phyloP scores from a whole-genome alignment of 352 stramenopile genomes.

The Phytophthora palmivora region DNA sequence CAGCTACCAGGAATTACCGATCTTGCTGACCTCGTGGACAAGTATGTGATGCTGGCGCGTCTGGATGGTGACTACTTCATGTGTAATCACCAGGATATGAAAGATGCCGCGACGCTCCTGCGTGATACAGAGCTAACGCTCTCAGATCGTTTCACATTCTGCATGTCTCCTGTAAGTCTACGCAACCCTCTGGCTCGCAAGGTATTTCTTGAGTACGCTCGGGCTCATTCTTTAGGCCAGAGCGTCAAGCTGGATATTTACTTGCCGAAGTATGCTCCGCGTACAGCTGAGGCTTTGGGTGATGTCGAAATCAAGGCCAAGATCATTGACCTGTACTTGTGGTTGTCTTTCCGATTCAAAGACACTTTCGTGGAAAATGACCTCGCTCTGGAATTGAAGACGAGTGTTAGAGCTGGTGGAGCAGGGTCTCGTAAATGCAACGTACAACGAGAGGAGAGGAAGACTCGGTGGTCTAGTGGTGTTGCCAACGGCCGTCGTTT shows the following conservation, averaged over 20 bases:
- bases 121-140: conserved; percentile 75
- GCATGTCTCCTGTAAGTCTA: conserved; percentile 88
- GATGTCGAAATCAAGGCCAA: conserved; percentile 92
- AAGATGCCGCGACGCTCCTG: conserved; percentile 69
- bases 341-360: conserved; percentile 93
- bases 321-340: conserved; percentile 95
- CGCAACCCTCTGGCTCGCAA: conserved; percentile 75
- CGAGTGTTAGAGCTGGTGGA: conserved; percentile 76
- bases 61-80: conserved; percentile 94
- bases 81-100: conserved; percentile 87
- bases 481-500: conserved; percentile 18
- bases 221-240: conserved; percentile 69
- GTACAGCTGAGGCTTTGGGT: conserved; percentile 84
- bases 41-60: conserved; percentile 87
- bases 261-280: conserved; percentile 70
- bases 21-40: conserved; percentile 76
- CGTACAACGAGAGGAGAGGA: conserved; percentile 68
- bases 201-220: conserved; percentile 89
- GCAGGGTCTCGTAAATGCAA: conserved; percentile 78
- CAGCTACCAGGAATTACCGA: conserved; percentile 78
- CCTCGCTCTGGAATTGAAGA: conserved; percentile 71
- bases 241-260: conserved; percentile 87
- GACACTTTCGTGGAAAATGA: conserved; percentile 83
- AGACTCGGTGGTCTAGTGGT: conserved; percentile 43
- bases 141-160: conserved; percentile 88